Evolutionary conservation across 352 stramenopile species (phyloP), one percentile per base, ranked within the genome.

Genomic region (Pythium phragmitis): DNA sequence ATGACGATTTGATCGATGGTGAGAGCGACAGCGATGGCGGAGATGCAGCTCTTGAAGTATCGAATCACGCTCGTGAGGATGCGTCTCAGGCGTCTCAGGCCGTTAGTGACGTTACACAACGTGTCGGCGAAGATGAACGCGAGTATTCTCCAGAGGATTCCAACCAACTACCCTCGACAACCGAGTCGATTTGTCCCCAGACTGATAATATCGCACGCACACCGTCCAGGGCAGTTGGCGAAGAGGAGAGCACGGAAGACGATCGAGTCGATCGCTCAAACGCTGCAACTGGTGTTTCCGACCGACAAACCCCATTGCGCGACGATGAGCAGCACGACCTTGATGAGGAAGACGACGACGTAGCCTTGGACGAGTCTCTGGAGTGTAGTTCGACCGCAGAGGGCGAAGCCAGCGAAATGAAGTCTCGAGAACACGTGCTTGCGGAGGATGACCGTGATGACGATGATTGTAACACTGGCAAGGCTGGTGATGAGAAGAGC

Each of bases 11-110:
- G 30, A 37, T 56, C 26, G 49, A 56, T 13, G 26, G 11, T 19
- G 49, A 56, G 26, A 42, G 33, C 23, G 49, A 56, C 49, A 26
- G 41, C 49, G 23, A 37, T 56, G 7, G 16, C 11, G 45, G 17
- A n/a, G 39, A 46, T 51, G 28, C 45, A 30, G 28, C 8, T 30
- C 45, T n/a, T 12, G 45, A 46, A 19, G 17, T 4, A 46, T 7
- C 39, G 39, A 19, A 12, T n/a, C 39, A 46, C 11, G 9, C 14
- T 46, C 39, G 7, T 3, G 7, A 46, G 39, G 39, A 46, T 23
- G 39, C 16, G 14, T 8, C 4, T 14, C 11, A 46, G 13, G 39
- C 11, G 14, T 8, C 4, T 14, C 11, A 46, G 13, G 39, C 11
- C 6, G 13, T 46, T 12, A 46, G 39, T 14, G 13, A 46, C 13